These are phyloP conservation scores for Hysterangium stoloniferum DNA, from an alignment of 768 basidiomycete genomes.

Conservation along the genomic window DNA sequence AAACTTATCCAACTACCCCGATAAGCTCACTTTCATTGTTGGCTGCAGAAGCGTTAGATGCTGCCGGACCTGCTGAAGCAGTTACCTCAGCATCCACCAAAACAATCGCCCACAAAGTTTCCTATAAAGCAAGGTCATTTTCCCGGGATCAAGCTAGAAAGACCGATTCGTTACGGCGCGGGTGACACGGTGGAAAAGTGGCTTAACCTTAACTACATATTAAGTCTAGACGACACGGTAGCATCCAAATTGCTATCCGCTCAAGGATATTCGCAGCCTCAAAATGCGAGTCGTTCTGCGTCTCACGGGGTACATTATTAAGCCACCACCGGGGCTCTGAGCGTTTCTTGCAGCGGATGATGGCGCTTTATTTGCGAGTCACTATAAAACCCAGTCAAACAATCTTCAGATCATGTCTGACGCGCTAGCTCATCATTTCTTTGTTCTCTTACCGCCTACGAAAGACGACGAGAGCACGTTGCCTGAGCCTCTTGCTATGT, in stretches of 20 bases:
- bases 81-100: slow-evolving; percentile 30
- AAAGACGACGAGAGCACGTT: too few relatives aligned
- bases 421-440: too few relatives aligned
- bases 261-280: slow-evolving; percentile 90
- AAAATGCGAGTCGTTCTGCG: slow-evolving; percentile 90
- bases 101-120: slow-evolving; percentile 47
- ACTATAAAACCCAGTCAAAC: too few relatives aligned
- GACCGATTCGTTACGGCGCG: slow-evolving; percentile 84
- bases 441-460: too few relatives aligned
- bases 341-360: slow-evolving; percentile 95
- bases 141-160: slow-evolving; percentile 90
- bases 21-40: slow-evolving; percentile 75
- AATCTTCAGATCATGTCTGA: too few relatives aligned
- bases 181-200: slow-evolving; percentile 91
- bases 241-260: slow-evolving; percentile 35
- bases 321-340: slow-evolving; percentile 97
- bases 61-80: slow-evolving; percentile 34
- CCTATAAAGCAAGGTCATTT: slow-evolving; percentile 67
- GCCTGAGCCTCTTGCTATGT: too few relatives aligned
- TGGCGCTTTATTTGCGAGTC: slow-evolving; percentile 98
- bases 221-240: slow-evolving; percentile 85
- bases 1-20: slow-evolving; percentile 97
- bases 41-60: slow-evolving; percentile 45
- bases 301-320: slow-evolving; percentile 93
- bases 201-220: slow-evolving; percentile 79